Percentiles rank a stretch among this genome's conserved stretches.
Evolutionary conservation across 2,329 filamentous ascomycete genomes (phyloP).

Genomic region (Paramyrothecium roridum): DNA sequence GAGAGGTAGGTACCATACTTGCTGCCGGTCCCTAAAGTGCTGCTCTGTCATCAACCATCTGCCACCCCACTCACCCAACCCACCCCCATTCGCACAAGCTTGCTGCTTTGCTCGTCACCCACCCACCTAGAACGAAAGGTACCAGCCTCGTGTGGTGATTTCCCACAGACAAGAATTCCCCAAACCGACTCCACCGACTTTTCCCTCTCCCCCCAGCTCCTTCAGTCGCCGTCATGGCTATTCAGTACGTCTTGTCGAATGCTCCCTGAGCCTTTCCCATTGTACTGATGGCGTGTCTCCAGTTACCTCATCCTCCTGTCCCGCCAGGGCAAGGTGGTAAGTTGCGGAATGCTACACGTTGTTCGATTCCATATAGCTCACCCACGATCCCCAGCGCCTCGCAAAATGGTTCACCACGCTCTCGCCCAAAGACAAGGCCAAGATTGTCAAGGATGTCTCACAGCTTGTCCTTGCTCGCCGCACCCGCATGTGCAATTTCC

Average conservation of each 20-base stretch:
- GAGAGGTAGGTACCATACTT: not conserved
- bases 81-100: constrained; percentile 4
- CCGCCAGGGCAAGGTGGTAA: constrained; percentile 97
- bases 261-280: constrained; percentile 4
- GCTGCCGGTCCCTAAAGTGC: not conserved
- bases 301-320: constrained; percentile 98
- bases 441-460: constrained; percentile 99
- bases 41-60: not conserved
- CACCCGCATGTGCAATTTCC: constrained; percentile 99
- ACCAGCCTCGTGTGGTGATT: constrained; percentile 10
- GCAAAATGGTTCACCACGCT: constrained; percentile 99
- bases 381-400: constrained; percentile 66
- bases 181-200: constrained; percentile 16
- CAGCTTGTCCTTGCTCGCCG: constrained; percentile 93
- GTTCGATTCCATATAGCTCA: constrained; percentile 10
- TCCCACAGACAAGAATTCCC: constrained; percentile 14
- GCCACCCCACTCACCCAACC: not conserved
- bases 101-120: not conserved
- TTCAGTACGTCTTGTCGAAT: constrained; percentile 30
- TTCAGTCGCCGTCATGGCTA: constrained; percentile 34
- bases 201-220: not conserved
- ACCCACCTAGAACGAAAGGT: not conserved
- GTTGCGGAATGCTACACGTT: constrained; percentile 31
- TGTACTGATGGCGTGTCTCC: constrained; percentile 17
- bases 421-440: constrained; percentile 97